These are phyloP conservation scores for Boletus smithii DNA, from an alignment of 1,284 basidiomycete genomes.

Conservation along the genomic window DNA sequence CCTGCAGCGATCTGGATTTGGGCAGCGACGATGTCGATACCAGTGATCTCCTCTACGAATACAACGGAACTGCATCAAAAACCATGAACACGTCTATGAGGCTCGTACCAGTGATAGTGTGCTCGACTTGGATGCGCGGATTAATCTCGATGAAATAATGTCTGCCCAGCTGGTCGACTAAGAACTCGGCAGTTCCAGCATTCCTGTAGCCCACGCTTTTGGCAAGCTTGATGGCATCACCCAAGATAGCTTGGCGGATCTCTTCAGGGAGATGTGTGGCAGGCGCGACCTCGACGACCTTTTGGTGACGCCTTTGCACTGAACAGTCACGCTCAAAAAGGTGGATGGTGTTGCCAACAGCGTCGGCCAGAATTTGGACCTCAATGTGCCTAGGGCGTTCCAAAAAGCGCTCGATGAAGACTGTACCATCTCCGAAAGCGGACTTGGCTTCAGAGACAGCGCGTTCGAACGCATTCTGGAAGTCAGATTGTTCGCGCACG, in stretches of 20 bases:
- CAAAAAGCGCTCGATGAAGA: conserved; percentile 97
- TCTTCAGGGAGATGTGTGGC: conserved; percentile 92
- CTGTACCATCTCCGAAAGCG: conserved; percentile 97
- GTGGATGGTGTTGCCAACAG: conserved; percentile 90
- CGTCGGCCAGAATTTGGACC: conserved; percentile 93
- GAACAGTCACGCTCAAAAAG: conserved; percentile 99
- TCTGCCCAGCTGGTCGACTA: conserved; percentile 92
- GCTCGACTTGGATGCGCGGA: conserved; percentile 97
- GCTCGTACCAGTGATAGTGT: conserved; percentile 86
- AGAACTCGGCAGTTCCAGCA: conserved; percentile 95
- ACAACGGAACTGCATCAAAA: conserved; percentile 2
- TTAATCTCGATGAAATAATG: conserved; percentile 99
- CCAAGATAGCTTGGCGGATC: conserved; percentile 82
- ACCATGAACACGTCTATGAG: conserved; percentile 4
- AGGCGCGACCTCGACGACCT: conserved; percentile 98
- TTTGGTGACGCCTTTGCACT: conserved; percentile 96
- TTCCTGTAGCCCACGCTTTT: conserved; percentile 92
- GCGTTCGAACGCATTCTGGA: conserved; percentile 88
- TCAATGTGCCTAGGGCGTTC: conserved; percentile 97
- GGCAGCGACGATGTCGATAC: conserved; percentile 96
- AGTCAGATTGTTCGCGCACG: conserved; percentile 88
- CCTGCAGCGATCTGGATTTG: conserved; percentile 99
- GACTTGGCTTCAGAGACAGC: conserved; percentile 94
- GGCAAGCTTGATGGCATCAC: conserved; percentile 93
- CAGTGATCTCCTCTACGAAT: conserved; percentile 89